Evolutionary conservation across 139 green algal species (phyloP).

Genomic region (Raphidocelis subcapitata): DNA sequence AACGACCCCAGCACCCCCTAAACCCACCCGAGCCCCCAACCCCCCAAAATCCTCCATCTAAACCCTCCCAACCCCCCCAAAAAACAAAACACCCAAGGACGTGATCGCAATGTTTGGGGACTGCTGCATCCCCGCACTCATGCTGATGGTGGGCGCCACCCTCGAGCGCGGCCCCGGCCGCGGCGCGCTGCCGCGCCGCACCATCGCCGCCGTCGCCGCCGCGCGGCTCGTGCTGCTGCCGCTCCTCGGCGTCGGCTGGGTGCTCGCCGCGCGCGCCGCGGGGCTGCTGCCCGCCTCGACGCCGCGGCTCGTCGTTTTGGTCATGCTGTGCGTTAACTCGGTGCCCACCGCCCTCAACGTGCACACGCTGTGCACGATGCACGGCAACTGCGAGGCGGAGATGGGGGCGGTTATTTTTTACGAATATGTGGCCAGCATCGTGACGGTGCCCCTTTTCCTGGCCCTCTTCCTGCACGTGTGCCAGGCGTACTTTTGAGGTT

Average conservation of each 20-base stretch:
- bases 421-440: conserved; percentile 19
- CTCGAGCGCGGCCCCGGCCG: conserved; percentile 13
- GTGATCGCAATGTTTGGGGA: conserved; percentile 26
- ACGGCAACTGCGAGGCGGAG: conserved; percentile 25
- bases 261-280: conserved; percentile 5
- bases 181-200: background rate
- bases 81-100: background rate
- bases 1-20: too few species aligned
- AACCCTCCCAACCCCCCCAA: too few species aligned
- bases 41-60: too few species aligned
- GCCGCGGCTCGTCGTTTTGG: too few species aligned
- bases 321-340: too few species aligned
- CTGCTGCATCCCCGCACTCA: conserved; percentile 27
- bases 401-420: conserved; percentile 34
- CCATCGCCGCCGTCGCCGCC: conserved; percentile 9
- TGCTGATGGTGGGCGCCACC: conserved; percentile 28
- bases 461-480: conserved; percentile 1
- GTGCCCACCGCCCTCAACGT: conserved; percentile 26
- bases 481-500: background rate
- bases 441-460: conserved; percentile 15
- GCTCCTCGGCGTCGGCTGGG: conserved; percentile 12
- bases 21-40: too few species aligned
- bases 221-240: conserved; percentile 24
- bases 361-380: conserved; percentile 30
- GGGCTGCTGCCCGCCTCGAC: too few species aligned